Evolutionary conservation across 352 stramenopile species (phyloP).

Genomic region (Pythium plurisporium): DNA sequence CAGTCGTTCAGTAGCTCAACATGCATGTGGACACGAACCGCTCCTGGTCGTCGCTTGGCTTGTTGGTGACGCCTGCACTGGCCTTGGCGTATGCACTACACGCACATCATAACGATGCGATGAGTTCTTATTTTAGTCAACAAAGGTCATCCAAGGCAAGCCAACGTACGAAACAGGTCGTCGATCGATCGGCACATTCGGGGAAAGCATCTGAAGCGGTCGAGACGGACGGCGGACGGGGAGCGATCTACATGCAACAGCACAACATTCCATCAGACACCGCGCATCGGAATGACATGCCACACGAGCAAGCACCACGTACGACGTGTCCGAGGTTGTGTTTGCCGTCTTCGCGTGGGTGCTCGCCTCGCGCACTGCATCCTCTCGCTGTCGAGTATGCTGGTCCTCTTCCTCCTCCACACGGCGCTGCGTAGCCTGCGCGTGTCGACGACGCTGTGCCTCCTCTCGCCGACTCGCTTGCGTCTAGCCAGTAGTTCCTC

Average conservation of each 20-base stretch:
- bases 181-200: conserved; percentile 8
- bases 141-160: neutral
- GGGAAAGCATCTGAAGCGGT: conserved; percentile 16
- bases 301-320: neutral
- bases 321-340: no score
- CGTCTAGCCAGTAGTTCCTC: neutral
- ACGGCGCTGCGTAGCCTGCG: neutral
- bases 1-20: no score
- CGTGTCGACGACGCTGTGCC: neutral
- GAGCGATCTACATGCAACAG: neutral
- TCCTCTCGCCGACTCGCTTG: neutral
- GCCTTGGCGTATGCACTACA: conserved; percentile 15
- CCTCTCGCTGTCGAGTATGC: neutral
- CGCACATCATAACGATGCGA: neutral
- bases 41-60: neutral
- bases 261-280: neutral
- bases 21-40: neutral
- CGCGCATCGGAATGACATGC: neutral
- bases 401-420: neutral
- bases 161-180: conserved; percentile 14
- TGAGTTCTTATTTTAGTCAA: neutral
- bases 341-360: neutral
- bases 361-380: neutral
- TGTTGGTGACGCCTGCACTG: conserved; percentile 13
- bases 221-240: conserved; percentile 1